phyloP scores from a whole-genome alignment of 2,329 filamentous ascomycete genomes.

The Cercospora citrullina region DNA sequence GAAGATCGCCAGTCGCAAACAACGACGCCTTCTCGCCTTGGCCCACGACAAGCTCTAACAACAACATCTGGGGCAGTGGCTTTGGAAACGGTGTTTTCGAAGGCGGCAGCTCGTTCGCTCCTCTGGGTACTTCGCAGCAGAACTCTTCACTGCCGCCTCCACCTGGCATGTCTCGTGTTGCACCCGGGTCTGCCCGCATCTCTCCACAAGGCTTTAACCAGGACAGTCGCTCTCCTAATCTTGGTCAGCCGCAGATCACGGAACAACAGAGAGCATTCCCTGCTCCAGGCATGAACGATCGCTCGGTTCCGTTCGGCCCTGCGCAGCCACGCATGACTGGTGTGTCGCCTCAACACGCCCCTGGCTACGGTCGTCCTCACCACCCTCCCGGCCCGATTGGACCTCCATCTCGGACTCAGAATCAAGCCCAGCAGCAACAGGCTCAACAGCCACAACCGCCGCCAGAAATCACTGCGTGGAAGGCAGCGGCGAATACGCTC shows the following conservation, averaged over 20 bases:
- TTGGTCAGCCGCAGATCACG: slow-evolving; percentile 28
- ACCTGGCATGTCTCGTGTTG: slow-evolving; percentile 35
- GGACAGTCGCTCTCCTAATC: slow-evolving; percentile 31
- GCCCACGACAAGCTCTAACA: slow-evolving; percentile 45
- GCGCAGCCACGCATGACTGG: slow-evolving; percentile 33
- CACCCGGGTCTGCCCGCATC: slow-evolving; percentile 35
- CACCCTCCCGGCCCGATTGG: slow-evolving; percentile 40
- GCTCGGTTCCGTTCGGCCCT: slow-evolving; percentile 31
- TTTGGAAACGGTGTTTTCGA: slow-evolving; percentile 79
- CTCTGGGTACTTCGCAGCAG: slow-evolving; percentile 34
- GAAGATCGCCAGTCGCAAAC: slow-evolving; percentile 34
- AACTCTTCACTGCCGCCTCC: slow-evolving; percentile 35
- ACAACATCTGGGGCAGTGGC: slow-evolving; percentile 74
- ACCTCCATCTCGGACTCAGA: slow-evolving; percentile 35
- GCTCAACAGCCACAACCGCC: slow-evolving; percentile 21
- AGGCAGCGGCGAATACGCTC: slow-evolving; percentile 29
- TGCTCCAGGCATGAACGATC: slow-evolving; percentile 34
- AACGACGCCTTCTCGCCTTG: slow-evolving; percentile 34
- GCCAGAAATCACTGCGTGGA: slow-evolving; percentile 33
- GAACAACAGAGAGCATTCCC: slow-evolving; percentile 35
- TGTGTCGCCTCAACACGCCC: slow-evolving; percentile 31
- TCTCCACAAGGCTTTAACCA: slow-evolving; percentile 35
- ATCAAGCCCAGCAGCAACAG: slow-evolving; percentile 29
- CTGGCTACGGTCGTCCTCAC: slow-evolving; percentile 34
- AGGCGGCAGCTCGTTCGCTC: slow-evolving; percentile 33